phyloP scores from a whole-genome alignment of 2,329 filamentous ascomycete genomes.

The Bipolaris victoriae region DNA sequence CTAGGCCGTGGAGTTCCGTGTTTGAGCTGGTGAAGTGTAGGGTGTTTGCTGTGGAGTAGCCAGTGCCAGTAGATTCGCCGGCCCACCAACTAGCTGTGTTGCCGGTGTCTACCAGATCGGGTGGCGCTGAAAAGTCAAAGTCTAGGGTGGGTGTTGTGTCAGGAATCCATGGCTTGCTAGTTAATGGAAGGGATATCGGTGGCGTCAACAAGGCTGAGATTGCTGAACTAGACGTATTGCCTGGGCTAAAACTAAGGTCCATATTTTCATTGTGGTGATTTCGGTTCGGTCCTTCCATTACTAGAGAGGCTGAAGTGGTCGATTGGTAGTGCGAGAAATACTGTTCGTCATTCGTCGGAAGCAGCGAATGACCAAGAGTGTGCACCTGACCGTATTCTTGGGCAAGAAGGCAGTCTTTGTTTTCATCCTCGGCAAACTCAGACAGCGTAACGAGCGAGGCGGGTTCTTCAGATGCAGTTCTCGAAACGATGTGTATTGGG shows the following conservation, averaged over 20 bases:
- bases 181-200: conserved; percentile 39
- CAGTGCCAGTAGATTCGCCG: conserved; percentile 19
- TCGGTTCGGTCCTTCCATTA: conserved; percentile 30
- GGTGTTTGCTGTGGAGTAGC: conserved; percentile 21
- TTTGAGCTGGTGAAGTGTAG: conserved; percentile 27
- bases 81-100: conserved; percentile 42
- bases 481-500: conserved; percentile 57
- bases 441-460: conserved; percentile 37
- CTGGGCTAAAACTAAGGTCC: conserved; percentile 23
- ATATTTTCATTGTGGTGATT: conserved; percentile 22
- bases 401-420: conserved; percentile 29
- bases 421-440: conserved; percentile 36
- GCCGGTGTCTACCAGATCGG: conserved; percentile 31
- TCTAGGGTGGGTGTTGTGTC: conserved; percentile 37
- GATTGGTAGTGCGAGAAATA: conserved; percentile 42
- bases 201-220: conserved; percentile 49
- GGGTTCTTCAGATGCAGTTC: conserved; percentile 46
- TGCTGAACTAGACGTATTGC: conserved; percentile 30
- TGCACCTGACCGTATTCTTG: conserved; percentile 32
- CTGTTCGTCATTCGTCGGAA: conserved; percentile 17
- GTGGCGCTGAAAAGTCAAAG: conserved; percentile 42
- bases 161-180: conserved; percentile 41
- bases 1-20: conserved; percentile 33
- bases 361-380: conserved; percentile 28
- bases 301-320: conserved; percentile 43